These are phyloP conservation scores for Xylaria cubensis DNA, from an alignment of 495 filamentous ascomycete species.

Conservation along the genomic window DNA sequence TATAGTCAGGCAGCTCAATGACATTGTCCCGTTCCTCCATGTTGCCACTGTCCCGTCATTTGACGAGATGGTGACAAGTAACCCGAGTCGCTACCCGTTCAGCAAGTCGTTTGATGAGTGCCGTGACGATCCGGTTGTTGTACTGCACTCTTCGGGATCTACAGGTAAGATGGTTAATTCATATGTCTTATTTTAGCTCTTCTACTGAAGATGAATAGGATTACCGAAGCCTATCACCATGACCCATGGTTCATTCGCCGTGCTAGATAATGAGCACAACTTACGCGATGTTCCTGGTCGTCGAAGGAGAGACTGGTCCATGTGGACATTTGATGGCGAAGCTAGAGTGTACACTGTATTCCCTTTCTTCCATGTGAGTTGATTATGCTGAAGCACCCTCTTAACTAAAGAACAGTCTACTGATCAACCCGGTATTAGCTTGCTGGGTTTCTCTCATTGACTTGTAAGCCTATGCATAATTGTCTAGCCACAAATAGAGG, in stretches of 20 bases:
- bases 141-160: slow-evolving; percentile 60
- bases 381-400: too few species aligned
- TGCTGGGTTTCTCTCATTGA: slow-evolving; percentile 4
- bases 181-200: too few species aligned
- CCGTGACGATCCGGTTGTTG: slow-evolving; percentile 40
- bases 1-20: slow-evolving; percentile 1
- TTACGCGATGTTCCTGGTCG: slow-evolving; percentile 6
- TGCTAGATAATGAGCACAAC: slow-evolving; percentile 38
- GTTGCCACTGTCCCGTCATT: slow-evolving; percentile 23
- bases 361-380: slow-evolving; percentile 17
- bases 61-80: slow-evolving; percentile 27
- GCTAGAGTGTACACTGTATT: slow-evolving; percentile 16
- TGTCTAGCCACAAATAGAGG: too few species aligned
- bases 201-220: too few species aligned
- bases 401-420: too few species aligned
- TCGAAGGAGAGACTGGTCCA: slow-evolving; percentile 16
- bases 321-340: slow-evolving; percentile 26
- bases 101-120: slow-evolving; percentile 22
- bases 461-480: neutral
- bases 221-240: slow-evolving; percentile 48
- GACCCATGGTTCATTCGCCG: slow-evolving; percentile 43
- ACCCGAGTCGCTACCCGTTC: slow-evolving; percentile 26
- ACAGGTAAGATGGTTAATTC: slow-evolving; percentile 33
- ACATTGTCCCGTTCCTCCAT: neutral
- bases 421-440: neutral